A percentile compares a stretch with the other conserved stretches of the same genome.
phyloP scores from a whole-genome alignment of 1,284 basidiomycete genomes.

The Boletus sp. region DNA sequence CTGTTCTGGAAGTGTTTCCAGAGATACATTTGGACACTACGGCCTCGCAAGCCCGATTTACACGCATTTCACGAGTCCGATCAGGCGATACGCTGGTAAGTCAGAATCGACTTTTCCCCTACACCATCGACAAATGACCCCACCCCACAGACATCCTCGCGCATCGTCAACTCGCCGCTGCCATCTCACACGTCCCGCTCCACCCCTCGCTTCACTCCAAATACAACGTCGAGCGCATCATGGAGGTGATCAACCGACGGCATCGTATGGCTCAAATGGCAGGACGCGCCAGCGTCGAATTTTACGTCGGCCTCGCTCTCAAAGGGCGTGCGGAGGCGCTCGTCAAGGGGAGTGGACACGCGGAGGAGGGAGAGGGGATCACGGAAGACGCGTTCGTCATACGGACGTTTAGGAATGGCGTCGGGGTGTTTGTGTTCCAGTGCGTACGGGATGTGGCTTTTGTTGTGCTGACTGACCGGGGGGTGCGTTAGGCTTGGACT shows the following conservation, averaged over 20 bases:
- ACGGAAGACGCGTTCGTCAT: constrained; percentile 94
- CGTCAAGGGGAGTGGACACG: constrained; percentile 11
- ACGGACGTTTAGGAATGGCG: constrained; percentile 89
- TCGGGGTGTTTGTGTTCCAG: constrained; percentile 95
- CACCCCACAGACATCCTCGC: constrained; percentile 75
- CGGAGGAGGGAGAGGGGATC: constrained; percentile 39
- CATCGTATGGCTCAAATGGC: constrained; percentile 99
- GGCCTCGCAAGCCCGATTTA: constrained; percentile 96
- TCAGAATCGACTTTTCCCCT: constrained; percentile 24
- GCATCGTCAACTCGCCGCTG: constrained; percentile 91
- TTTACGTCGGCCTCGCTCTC: constrained; percentile 93
- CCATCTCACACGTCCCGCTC: constrained; percentile 82
- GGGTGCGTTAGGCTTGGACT: constrained; percentile 73
- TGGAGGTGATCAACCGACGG: constrained; percentile 88
- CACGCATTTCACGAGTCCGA: constrained; percentile 97
- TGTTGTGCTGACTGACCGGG: neutral
- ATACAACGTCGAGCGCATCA: constrained; percentile 81
- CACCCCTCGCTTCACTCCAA: constrained; percentile 90
- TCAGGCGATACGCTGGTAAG: constrained; percentile 88
- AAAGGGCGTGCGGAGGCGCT: constrained; percentile 63
- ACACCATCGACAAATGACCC: neutral
- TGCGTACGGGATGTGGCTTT: constrained; percentile 42
- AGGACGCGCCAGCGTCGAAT: constrained; percentile 92
- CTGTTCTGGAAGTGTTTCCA: constrained; percentile 89
- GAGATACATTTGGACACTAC: constrained; percentile 95